Evolutionary conservation across 768 basidiomycete genomes (phyloP).

Genomic region (Cystobasidium ongulense): DNA sequence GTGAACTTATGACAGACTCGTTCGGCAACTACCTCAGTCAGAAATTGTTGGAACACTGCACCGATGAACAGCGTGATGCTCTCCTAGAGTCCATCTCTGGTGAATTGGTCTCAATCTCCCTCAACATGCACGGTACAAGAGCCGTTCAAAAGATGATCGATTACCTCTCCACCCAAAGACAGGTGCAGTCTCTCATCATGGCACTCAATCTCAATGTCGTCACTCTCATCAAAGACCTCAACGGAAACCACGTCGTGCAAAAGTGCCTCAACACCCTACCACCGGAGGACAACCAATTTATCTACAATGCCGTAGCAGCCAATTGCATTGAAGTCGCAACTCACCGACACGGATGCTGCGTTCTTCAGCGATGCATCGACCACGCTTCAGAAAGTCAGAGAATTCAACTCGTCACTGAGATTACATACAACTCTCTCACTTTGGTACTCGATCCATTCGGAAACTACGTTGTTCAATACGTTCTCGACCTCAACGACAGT

Average conservation of each 20-base stretch:
- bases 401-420: constrained; percentile 93
- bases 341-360: constrained; percentile 95
- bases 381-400: constrained; percentile 94
- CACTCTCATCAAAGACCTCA: constrained; percentile 91
- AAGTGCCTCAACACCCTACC: constrained; percentile 97
- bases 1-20: constrained; percentile 99
- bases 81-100: constrained; percentile 97
- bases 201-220: constrained; percentile 96
- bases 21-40: constrained; percentile 99
- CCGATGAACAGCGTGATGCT: constrained; percentile 90
- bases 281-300: constrained; percentile 99
- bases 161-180: constrained; percentile 86
- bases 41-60: constrained; percentile 90
- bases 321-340: constrained; percentile 99
- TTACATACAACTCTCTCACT: constrained; percentile 94
- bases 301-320: constrained; percentile 96
- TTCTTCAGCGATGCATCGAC: constrained; percentile 93
- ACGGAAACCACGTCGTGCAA: constrained; percentile 96
- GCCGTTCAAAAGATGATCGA: constrained; percentile 99
- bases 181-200: constrained; percentile 94
- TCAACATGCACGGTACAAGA: constrained; percentile 99
- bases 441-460: constrained; percentile 58
- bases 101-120: constrained; percentile 91
- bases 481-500: constrained; percentile 94
- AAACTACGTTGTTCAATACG: constrained; percentile 91